A percentile compares a stretch with the other conserved stretches of the same genome.
These are phyloP conservation scores for Tylopilus sp. DNA, from an alignment of 768 basidiomycete genomes.

Conservation along the genomic window DNA sequence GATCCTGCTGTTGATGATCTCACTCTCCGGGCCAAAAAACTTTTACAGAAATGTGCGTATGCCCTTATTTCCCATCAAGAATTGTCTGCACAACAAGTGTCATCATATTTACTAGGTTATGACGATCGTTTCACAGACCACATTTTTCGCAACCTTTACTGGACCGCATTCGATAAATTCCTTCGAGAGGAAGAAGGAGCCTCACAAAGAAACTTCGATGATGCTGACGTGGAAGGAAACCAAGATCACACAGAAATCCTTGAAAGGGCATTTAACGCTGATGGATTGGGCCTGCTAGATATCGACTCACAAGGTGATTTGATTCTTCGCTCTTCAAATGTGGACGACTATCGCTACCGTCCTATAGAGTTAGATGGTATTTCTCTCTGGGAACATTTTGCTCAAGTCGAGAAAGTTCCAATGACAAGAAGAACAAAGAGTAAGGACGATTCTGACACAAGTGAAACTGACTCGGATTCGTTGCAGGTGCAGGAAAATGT, in stretches of 20 bases:
- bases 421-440: not conserved
- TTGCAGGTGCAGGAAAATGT: no score
- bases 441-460: not conserved
- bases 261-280: no score
- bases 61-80: not conserved
- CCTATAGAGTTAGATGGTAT: not conserved
- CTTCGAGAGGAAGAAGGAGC: no score
- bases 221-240: no score
- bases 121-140: not conserved
- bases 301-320: no score
- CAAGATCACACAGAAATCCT: no score
- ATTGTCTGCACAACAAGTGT: not conserved
- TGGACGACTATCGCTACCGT: not conserved
- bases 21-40: not conserved
- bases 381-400: not conserved
- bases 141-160: not conserved
- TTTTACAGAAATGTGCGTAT: not conserved
- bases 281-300: no score
- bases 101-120: not conserved
- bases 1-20: not conserved
- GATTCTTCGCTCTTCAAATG: no score
- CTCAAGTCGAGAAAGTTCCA: not conserved
- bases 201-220: no score
- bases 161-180: not conserved
- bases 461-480: no score